phyloP scores from a whole-genome alignment of 1,284 basidiomycete species.

The Rhodotorula sp. region DNA sequence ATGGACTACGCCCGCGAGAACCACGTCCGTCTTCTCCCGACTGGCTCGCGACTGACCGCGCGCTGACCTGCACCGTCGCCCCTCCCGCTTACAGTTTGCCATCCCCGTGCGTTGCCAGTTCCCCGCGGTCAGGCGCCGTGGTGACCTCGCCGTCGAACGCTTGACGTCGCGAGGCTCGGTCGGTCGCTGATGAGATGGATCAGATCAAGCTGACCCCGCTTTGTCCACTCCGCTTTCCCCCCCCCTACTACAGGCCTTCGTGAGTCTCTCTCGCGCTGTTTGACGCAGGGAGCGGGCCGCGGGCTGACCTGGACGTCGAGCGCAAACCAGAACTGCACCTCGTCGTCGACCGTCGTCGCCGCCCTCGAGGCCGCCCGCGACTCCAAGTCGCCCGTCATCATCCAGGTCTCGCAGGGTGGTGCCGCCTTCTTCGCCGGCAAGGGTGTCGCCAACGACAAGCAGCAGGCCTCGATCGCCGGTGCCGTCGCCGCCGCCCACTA shows the following conservation, averaged over 20 bases:
- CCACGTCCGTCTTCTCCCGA: slow-evolving; percentile 58
- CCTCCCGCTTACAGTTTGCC: slow-evolving; percentile 24
- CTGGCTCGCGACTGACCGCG: neutral
- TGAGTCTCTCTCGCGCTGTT: neutral
- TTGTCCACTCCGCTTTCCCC: slow-evolving; percentile 1
- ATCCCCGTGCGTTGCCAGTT: slow-evolving; percentile 28
- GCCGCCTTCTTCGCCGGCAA: slow-evolving; percentile 96
- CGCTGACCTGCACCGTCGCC: slow-evolving; percentile 1
- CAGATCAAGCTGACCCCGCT: slow-evolving; percentile 3
- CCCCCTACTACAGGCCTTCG: slow-evolving; percentile 27
- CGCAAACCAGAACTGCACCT: slow-evolving; percentile 50
- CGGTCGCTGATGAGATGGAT: slow-evolving; percentile 7
- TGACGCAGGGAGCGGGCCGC: too few species aligned
- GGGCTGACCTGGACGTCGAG: neutral
- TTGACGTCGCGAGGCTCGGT: too few species aligned
- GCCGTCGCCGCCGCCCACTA: slow-evolving; percentile 91
- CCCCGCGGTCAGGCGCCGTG: too few species aligned
- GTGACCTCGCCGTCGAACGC: too few species aligned
- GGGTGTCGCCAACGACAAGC: slow-evolving; percentile 89
- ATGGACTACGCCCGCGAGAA: slow-evolving; percentile 82
- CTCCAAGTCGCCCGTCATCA: slow-evolving; percentile 95
- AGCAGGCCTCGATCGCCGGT: slow-evolving; percentile 93
- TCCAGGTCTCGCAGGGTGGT: slow-evolving; percentile 97
- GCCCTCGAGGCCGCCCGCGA: slow-evolving; percentile 83
- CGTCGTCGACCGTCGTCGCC: slow-evolving; percentile 81